Evolutionary conservation across 2,329 filamentous ascomycete species (phyloP), one percentile per base, ranked within the genome.

Genomic region (Tolypocladium amazonense): DNA sequence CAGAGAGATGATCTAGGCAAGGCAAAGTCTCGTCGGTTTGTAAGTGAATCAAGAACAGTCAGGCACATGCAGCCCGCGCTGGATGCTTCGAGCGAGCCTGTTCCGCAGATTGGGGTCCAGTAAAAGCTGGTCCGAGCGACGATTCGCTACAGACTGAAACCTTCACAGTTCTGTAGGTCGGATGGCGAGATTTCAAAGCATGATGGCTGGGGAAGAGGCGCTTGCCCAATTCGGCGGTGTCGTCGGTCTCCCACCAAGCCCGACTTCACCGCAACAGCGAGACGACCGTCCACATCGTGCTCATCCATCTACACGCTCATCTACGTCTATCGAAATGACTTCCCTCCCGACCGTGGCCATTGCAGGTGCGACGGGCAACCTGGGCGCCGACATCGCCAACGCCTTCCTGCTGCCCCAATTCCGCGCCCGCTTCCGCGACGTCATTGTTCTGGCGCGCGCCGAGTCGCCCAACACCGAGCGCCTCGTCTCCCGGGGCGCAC

Each of bases 311-410:
- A 9, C 39, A 39, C 38, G 14, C 39, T 2, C 18, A n/a, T 43
- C 6, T n/a, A 27, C 18, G 43, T 25, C 15, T 8, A 11, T 25
- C 41, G 47, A n/a, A 38, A 30, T 60, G 37, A 38, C 53, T 35
- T 38, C 43, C 8, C 56, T 37, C 20, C 56, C 47, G 11, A 58
- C 56, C 43, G 56, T 62, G 12, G 60, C 60, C 35, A 59, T 62
- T 37, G 60, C 60, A 20, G 60, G 60, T n/a, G 60, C 55, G 2
- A 60, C 60, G 11, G 60, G 60, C 39, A 58, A 56, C 35, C 57
- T 61, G 23, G 59, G 59, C 7, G 30, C 41, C 7, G n/a, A 58
- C 7, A 35, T 61, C n/a, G 57, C 56, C 52, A 55, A 47, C 18
- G 57, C 57, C 39, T 56, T 47, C 37, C 57, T 61, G 12, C n/a